A percentile compares a stretch with the other conserved stretches of the same genome.
Conservation (phyloP, 768 basidiomycete genomes). For the Suillus fuscotomentosus region DNA sequence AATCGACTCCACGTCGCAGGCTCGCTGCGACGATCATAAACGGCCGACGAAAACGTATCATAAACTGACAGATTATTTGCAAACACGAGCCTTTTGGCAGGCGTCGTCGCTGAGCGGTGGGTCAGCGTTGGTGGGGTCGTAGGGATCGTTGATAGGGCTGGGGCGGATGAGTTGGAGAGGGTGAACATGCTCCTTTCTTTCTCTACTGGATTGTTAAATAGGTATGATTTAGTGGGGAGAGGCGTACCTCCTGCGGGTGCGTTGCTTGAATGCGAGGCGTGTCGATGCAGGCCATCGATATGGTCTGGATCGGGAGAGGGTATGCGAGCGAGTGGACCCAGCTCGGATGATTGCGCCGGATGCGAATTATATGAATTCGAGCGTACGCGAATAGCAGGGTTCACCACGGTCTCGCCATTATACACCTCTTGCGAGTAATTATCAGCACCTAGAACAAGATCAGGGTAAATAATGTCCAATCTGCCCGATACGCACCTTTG, state of each 20-base stretch:
- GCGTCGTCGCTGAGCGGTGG: constrained; percentile 70
- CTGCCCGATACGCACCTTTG: constrained; percentile 48
- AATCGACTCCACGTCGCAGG: constrained; percentile 96
- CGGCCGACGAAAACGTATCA: constrained; percentile 88
- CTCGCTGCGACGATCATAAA: constrained; percentile 94
- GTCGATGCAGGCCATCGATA: constrained; percentile 82
- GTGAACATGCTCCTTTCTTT: constrained; percentile 59
- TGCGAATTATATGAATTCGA: constrained; percentile 81
- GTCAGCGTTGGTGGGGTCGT: constrained; percentile 50
- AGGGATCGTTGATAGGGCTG: constrained; percentile 66
- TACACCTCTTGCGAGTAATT: constrained; percentile 65
- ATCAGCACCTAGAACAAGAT: constrained; percentile 51
- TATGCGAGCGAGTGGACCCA: constrained; percentile 78
- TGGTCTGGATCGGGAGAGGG: constrained; percentile 84
- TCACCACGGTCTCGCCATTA: constrained; percentile 38
- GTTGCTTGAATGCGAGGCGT: constrained; percentile 48
- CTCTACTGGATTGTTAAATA: constrained; percentile 36
- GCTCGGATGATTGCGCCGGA: constrained; percentile 45
- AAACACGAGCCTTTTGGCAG: constrained; percentile 77
- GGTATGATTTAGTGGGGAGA: constrained; percentile 20
- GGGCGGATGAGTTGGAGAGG: constrained; percentile 88
- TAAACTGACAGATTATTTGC: constrained; percentile 93
- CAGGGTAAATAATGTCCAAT: background rate
- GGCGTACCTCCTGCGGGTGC: constrained; percentile 22
- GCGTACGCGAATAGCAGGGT: constrained; percentile 52